Percentiles rank a stretch among this genome's conserved stretches.
Conservation (phyloP, 768 basidiomycete species). For the Leccinum incarnatum region DNA sequence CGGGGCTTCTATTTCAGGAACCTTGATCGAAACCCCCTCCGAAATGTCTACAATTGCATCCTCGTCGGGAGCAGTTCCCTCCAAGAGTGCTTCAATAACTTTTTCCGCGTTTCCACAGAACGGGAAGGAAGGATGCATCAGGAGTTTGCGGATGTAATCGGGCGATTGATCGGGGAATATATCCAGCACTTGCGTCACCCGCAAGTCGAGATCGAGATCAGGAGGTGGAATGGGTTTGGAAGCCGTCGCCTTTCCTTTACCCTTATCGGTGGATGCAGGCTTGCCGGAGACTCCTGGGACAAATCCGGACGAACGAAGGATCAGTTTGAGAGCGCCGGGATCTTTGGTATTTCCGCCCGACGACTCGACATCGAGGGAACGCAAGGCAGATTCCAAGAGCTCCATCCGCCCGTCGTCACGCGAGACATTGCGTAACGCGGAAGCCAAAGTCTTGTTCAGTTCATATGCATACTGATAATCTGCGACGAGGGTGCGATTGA, state of each 20-base stretch:
- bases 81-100: conserved; percentile 70
- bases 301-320: conserved; percentile 60
- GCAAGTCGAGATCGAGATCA: conserved; percentile 50
- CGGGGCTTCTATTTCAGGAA: conserved; percentile 13
- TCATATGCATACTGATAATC: conserved; percentile 74
- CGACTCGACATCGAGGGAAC: conserved; percentile 33
- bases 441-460: conserved; percentile 48
- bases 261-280: conserved; percentile 26
- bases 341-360: conserved; percentile 25
- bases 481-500: conserved; percentile 62
- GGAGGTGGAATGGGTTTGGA: conserved; percentile 13
- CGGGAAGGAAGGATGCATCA: conserved; percentile 44
- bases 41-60: conserved; percentile 25
- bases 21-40: background rate
- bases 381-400: conserved; percentile 51
- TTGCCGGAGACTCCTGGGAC: conserved; percentile 23
- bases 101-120: conserved; percentile 58
- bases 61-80: conserved; percentile 58
- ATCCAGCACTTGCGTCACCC: conserved; percentile 70
- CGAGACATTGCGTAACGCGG: conserved; percentile 41
- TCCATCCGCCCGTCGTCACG: conserved; percentile 61
- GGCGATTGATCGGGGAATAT: conserved; percentile 64
- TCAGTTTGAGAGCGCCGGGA: conserved; percentile 59
- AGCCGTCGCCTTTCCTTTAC: conserved; percentile 39
- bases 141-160: conserved; percentile 56